A percentile compares a stretch with the other conserved stretches of the same genome.
Evolutionary conservation across 345 rosid genomes (phyloP).

Genomic region (Excoecaria cochinchinensis): DNA sequence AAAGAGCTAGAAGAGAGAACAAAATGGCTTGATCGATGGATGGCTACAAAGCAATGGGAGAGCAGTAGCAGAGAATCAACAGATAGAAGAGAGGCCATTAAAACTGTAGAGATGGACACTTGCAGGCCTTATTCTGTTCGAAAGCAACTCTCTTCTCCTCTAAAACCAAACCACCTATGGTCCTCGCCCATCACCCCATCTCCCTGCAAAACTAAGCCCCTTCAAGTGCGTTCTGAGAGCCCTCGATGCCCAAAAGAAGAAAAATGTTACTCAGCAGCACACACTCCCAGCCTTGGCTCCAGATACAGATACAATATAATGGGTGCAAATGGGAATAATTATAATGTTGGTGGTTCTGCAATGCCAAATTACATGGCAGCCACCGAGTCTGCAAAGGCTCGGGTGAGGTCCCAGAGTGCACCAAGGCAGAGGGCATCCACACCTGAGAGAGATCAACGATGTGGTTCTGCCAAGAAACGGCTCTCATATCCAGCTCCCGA

Average conservation of each 20-base stretch:
- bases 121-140: constrained; percentile 18
- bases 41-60: constrained; percentile 76
- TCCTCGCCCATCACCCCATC: constrained; percentile 54
- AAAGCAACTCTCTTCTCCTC: constrained; percentile 5
- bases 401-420: constrained; percentile 55
- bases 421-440: constrained; percentile 65
- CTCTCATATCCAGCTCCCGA: constrained; percentile 56
- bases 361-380: constrained; percentile 33
- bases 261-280: constrained; percentile 23
- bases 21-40: constrained; percentile 83
- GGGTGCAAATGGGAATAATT: not conserved
- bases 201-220: constrained; percentile 50
- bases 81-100: constrained; percentile 45
- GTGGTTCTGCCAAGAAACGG: constrained; percentile 62
- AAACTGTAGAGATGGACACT: constrained; percentile 55
- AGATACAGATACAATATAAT: constrained; percentile 7
- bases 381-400: constrained; percentile 25
- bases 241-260: constrained; percentile 38
- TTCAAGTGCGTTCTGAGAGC: constrained; percentile 62
- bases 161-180: constrained; percentile 8
- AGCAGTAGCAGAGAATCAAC: constrained; percentile 39
- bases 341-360: not conserved
- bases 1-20: constrained; percentile 51
- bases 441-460: constrained; percentile 42
- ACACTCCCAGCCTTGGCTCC: constrained; percentile 17